Percentiles rank a stretch among this genome's conserved stretches.
These are phyloP conservation scores for Brettanomyces anomalus DNA, from an alignment of 805 yeast genomes.

Conservation along the genomic window DNA sequence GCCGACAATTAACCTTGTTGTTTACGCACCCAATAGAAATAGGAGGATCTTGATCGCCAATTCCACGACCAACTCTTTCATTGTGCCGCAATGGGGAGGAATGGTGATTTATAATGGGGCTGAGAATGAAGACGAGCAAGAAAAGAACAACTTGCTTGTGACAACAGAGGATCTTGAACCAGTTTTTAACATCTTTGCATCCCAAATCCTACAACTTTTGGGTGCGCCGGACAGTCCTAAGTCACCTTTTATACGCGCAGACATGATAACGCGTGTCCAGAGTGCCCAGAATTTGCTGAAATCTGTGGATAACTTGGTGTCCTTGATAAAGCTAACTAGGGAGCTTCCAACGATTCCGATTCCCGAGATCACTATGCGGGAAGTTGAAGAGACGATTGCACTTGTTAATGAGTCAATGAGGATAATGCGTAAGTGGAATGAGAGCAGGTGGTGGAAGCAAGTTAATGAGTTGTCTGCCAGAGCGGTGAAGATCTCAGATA, in stretches of 20 bases:
- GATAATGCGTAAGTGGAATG: conserved; percentile 17
- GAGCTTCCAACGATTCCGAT: conserved; percentile 75
- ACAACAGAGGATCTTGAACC: conserved; percentile 38
- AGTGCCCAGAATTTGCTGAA: conserved; percentile 49
- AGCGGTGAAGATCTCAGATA: conserved; percentile 55
- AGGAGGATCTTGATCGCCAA: conserved; percentile 37
- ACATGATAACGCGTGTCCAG: conserved; percentile 52
- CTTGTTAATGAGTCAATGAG: conserved; percentile 30
- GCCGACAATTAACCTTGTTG: conserved; percentile 62
- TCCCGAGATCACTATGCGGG: conserved; percentile 57
- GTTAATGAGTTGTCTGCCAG: conserved; percentile 34
- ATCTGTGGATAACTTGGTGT: conserved; percentile 61
- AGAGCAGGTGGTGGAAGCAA: conserved; percentile 22
- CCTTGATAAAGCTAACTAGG: conserved; percentile 60
- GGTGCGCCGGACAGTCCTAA: conserved; percentile 56
- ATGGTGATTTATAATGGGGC: conserved; percentile 38
- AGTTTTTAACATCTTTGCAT: conserved; percentile 57
- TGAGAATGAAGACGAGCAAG: conserved; percentile 1
- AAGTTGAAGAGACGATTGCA: conserved; percentile 45
- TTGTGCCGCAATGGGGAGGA: conserved; percentile 91
- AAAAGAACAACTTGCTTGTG: conserved; percentile 2
- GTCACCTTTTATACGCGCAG: conserved; percentile 56
- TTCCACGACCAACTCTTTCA: conserved; percentile 45
- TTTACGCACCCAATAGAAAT: conserved; percentile 50
- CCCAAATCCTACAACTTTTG: conserved; percentile 63